phyloP scores from a whole-genome alignment of 345 rosid genomes.

The Iberis pinnata region DNA sequence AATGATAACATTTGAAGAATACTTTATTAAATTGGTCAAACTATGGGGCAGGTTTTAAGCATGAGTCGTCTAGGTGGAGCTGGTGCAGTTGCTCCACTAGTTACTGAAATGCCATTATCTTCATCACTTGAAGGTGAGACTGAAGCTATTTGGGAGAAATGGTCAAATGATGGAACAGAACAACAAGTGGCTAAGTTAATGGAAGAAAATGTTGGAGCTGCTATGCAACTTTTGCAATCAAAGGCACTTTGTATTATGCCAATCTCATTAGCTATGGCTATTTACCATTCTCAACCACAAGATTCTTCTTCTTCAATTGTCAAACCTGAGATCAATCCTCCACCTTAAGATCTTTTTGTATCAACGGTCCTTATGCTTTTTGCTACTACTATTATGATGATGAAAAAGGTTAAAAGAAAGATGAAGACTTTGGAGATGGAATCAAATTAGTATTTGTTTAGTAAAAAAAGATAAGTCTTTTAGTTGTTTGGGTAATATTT shows the following conservation, averaged over 20 bases:
- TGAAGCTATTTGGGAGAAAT: conserved; percentile 94
- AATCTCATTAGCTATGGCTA: conserved; percentile 81
- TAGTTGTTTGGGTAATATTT: conserved; percentile 10
- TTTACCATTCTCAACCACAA: conserved; percentile 74
- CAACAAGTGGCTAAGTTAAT: conserved; percentile 89
- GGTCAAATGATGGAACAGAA: conserved; percentile 94
- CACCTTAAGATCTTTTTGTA: conserved; percentile 38
- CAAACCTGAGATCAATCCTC: conserved; percentile 72
- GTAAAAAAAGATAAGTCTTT: conserved; percentile 10
- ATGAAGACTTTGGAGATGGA: conserved; percentile 19
- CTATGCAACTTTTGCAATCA: conserved; percentile 96
- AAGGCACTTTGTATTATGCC: conserved; percentile 99
- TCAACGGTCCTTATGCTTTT: conserved; percentile 14
- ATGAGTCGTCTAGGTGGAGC: conserved; percentile 99
- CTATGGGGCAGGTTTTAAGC: conserved; percentile 82
- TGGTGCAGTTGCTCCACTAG: conserved; percentile 99
- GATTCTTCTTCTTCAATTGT: conserved; percentile 64
- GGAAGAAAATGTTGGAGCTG: conserved; percentile 97
- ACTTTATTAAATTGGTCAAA: conserved; percentile 23
- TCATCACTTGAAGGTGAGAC: conserved; percentile 71
- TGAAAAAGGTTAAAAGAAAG: conserved; percentile 9
- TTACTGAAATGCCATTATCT: conserved; percentile 83
- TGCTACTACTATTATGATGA: conserved; percentile 16
- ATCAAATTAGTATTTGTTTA: conserved; percentile 29
- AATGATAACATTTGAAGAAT: no score